Conservation (phyloP, 1,284 basidiomycete genomes). For the Salmacisia buchloeana region DNA sequence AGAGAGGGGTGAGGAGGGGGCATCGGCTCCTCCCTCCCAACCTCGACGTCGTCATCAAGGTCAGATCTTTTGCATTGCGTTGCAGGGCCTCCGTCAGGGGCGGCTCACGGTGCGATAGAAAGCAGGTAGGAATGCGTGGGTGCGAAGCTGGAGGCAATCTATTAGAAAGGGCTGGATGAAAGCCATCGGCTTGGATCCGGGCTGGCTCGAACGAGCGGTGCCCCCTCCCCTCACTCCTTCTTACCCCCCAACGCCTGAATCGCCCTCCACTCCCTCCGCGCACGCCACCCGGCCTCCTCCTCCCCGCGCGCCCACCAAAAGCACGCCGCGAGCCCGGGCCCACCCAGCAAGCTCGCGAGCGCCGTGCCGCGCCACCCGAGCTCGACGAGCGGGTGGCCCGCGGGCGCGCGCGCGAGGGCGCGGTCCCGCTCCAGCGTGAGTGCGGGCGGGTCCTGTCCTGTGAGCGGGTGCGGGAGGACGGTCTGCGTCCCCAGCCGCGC, state of each 20-base stretch:
- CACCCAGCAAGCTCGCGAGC: slow-evolving; percentile 18
- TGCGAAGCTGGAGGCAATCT: too few species aligned
- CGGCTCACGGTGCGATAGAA: too few species aligned
- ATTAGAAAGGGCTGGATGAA: too few species aligned
- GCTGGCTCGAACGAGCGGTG: too few species aligned
- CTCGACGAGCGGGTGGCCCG: slow-evolving; percentile 26
- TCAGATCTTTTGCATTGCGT: too few species aligned
- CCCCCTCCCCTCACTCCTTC: slow-evolving; percentile 20
- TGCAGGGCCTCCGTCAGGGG: too few species aligned
- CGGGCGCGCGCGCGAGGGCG: slow-evolving; percentile 28
- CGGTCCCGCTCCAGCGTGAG: slow-evolving; percentile 30
- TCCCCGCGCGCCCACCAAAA: slow-evolving; percentile 38
- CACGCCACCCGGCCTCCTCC: slow-evolving; percentile 34
- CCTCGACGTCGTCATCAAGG: too few species aligned
- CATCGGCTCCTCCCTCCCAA: too few species aligned
- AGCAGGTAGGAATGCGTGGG: too few species aligned
- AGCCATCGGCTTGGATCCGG: too few species aligned
- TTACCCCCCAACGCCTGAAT: slow-evolving; percentile 28
- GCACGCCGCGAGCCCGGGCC: slow-evolving; percentile 28
- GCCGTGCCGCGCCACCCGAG: slow-evolving; percentile 21
- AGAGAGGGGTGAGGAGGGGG: too few species aligned
- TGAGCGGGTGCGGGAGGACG: slow-evolving; percentile 16
- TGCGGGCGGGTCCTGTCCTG: slow-evolving; percentile 18
- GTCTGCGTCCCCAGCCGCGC: neutral
- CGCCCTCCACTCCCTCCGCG: slow-evolving; percentile 30